These are phyloP conservation scores for Purpureocillium takamizusanense DNA, from an alignment of 2,329 filamentous ascomycete species.

Conservation along the genomic window DNA sequence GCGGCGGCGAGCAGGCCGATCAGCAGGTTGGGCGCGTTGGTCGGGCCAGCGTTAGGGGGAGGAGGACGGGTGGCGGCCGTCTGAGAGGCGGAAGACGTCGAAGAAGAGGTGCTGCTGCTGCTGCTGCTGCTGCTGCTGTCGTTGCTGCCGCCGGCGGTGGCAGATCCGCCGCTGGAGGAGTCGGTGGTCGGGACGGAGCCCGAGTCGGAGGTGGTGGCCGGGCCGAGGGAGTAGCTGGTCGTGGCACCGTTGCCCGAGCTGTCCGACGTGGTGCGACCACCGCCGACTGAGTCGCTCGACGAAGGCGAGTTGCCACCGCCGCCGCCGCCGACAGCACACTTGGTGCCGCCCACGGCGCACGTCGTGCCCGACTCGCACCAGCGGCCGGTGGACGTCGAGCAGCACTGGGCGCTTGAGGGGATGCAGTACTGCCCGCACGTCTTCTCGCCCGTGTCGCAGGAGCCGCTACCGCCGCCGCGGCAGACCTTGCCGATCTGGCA, in stretches of 20 bases:
- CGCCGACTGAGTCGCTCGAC: background rate
- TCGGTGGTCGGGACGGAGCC: background rate
- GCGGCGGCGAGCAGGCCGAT: conserved; percentile 13
- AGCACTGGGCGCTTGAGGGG: conserved; percentile 11
- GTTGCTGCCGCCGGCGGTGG: background rate
- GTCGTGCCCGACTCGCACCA: conserved; percentile 10
- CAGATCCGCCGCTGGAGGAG: background rate
- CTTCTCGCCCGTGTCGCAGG: conserved; percentile 2
- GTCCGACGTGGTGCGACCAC: conserved; percentile 2
- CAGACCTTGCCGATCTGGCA: conserved; percentile 19
- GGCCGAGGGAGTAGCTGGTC: conserved; percentile 1
- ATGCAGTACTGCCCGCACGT: conserved; percentile 14
- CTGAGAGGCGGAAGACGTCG: background rate
- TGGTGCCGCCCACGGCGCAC: conserved; percentile 5
- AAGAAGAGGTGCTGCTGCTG: no score
- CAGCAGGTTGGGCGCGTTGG: conserved; percentile 11
- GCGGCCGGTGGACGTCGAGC: conserved; percentile 8
- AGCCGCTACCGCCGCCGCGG: conserved; percentile 1
- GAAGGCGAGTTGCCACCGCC: conserved; percentile 3
- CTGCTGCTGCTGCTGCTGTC: no score
- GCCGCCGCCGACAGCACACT: conserved; percentile 5
- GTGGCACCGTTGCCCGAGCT: background rate
- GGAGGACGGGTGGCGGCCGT: conserved; percentile 3
- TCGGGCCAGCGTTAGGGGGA: conserved; percentile 8
- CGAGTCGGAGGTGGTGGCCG: conserved; percentile 1